Conservation (phyloP, 2,329 filamentous ascomycete species). For the Amauroascus verrucosus region DNA sequence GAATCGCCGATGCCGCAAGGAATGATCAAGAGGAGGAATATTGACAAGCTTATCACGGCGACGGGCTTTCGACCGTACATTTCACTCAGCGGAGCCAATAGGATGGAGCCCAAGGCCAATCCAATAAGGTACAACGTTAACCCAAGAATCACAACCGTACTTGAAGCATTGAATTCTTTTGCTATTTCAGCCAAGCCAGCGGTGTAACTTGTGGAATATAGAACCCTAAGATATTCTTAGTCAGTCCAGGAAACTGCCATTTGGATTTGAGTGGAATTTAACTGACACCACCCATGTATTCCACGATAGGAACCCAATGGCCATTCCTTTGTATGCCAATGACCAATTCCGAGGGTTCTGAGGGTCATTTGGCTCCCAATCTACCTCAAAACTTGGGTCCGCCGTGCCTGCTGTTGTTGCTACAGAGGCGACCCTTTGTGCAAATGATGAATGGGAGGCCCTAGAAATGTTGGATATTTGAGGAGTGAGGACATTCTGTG, state of each 20-base stretch:
- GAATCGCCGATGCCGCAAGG: conserved; percentile 61
- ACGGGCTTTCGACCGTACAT: conserved; percentile 44
- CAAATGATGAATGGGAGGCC: conserved; percentile 25
- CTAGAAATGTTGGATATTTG: conserved; percentile 18
- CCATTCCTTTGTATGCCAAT: conserved; percentile 46
- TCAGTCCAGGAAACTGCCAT: background rate
- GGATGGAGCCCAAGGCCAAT: conserved; percentile 58
- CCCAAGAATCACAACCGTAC: conserved; percentile 59
- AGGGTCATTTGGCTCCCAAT: conserved; percentile 54
- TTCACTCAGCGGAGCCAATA: conserved; percentile 58
- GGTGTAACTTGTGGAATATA: conserved; percentile 73
- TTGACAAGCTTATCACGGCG: conserved; percentile 54
- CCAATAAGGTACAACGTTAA: conserved; percentile 71
- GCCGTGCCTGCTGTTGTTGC: conserved; percentile 36
- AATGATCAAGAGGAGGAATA: conserved; percentile 60
- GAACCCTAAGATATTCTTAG: conserved; percentile 35
- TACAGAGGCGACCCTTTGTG: conserved; percentile 36
- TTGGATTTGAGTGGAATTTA: background rate
- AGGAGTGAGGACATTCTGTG: conserved; percentile 21
- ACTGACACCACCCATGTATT: conserved; percentile 46
- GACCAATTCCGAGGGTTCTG: conserved; percentile 62
- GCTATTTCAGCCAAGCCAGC: conserved; percentile 59
- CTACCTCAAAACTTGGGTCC: conserved; percentile 59
- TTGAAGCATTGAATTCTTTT: conserved; percentile 50
- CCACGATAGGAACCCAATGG: conserved; percentile 47